Conservation (phyloP, 2,329 filamentous ascomycete species). For the Plenodomus tracheiphilus region DNA sequence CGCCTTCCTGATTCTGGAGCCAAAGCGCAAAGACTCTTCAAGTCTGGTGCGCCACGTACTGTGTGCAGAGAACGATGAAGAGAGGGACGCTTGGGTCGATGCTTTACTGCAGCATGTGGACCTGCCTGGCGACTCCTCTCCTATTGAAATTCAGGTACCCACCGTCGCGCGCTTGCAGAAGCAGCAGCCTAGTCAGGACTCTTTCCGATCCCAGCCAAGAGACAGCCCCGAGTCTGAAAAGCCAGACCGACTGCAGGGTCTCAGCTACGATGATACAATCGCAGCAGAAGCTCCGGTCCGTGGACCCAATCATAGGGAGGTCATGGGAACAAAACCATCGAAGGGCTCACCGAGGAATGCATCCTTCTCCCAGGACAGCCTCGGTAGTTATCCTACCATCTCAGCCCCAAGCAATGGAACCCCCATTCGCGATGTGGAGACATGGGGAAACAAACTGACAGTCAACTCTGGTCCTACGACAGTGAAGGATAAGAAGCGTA, state of each 20-base stretch:
- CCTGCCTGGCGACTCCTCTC: constrained; percentile 55
- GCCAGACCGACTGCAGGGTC: constrained; percentile 46
- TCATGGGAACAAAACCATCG: constrained; percentile 19
- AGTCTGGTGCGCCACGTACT: constrained; percentile 90
- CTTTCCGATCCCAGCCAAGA: constrained; percentile 31
- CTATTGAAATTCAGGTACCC: constrained; percentile 50
- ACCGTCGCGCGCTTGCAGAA: constrained; percentile 45
- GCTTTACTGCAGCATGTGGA: constrained; percentile 89
- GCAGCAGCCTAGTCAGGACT: constrained; percentile 38
- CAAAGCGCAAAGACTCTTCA: constrained; percentile 91
- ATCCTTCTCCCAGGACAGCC: constrained; percentile 36
- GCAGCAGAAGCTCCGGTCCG: constrained; percentile 61
- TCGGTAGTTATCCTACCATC: constrained; percentile 57
- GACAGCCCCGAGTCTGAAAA: constrained; percentile 47
- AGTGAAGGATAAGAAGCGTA: constrained; percentile 80
- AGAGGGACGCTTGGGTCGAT: constrained; percentile 93
- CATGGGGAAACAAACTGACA: constrained; percentile 75
- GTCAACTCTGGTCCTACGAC: constrained; percentile 36
- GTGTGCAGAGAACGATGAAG: constrained; percentile 90
- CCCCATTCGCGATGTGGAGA: constrained; percentile 78
- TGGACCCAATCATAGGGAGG: constrained; percentile 44
- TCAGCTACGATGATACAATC: constrained; percentile 61
- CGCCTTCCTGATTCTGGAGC: constrained; percentile 91
- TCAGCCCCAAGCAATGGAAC: constrained; percentile 84
- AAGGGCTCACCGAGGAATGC: constrained; percentile 40